Evolutionary conservation across 73 alveolate species (phyloP).

Genomic region (Blepharisma japonicum): DNA sequence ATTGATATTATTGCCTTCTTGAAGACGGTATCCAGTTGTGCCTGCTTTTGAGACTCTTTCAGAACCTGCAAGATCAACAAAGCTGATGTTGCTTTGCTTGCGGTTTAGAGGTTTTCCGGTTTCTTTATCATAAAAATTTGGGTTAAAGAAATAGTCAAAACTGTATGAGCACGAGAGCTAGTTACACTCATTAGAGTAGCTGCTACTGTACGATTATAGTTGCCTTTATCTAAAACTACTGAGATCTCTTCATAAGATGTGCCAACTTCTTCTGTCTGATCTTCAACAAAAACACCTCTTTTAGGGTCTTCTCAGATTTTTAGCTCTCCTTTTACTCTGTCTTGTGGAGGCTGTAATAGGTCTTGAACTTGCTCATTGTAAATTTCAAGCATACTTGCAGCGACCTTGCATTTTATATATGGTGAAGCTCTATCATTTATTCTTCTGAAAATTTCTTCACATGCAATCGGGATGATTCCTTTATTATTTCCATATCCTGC

Average conservation of each 20-base stretch:
- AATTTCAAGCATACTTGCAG: slow-evolving; percentile 86
- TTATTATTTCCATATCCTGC: slow-evolving; percentile 91
- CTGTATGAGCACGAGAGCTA: slow-evolving; percentile 89
- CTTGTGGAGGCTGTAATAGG: slow-evolving; percentile 66
- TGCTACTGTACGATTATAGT: slow-evolving; percentile 92
- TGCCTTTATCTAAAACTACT: slow-evolving; percentile 94
- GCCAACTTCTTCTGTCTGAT: slow-evolving; percentile 90
- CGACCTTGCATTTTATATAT: slow-evolving; percentile 79
- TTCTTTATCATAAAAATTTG: slow-evolving; percentile 69
- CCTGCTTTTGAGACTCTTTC: slow-evolving; percentile 98
- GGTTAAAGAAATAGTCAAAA: slow-evolving; percentile 92
- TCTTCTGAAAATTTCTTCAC: slow-evolving; percentile 93
- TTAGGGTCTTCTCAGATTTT: slow-evolving; percentile 92
- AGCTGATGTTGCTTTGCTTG: slow-evolving; percentile 80
- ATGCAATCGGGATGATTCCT: slow-evolving; percentile 98
- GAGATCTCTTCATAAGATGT: slow-evolving; percentile 93
- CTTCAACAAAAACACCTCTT: slow-evolving; percentile 95
- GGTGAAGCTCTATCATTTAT: slow-evolving; percentile 80
- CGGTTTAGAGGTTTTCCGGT: slow-evolving; percentile 45
- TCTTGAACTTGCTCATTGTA: slow-evolving; percentile 93
- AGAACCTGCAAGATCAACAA: slow-evolving; percentile 99
- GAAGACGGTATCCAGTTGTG: slow-evolving; percentile 96
- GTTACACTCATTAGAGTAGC: slow-evolving; percentile 89
- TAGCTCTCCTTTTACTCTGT: slow-evolving; percentile 90
- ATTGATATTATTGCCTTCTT: slow-evolving; percentile 99